Evolutionary conservation across 805 yeast genomes (phyloP), one percentile per base, ranked within the genome.

Genomic region (Saccharomycopsis sp.): DNA sequence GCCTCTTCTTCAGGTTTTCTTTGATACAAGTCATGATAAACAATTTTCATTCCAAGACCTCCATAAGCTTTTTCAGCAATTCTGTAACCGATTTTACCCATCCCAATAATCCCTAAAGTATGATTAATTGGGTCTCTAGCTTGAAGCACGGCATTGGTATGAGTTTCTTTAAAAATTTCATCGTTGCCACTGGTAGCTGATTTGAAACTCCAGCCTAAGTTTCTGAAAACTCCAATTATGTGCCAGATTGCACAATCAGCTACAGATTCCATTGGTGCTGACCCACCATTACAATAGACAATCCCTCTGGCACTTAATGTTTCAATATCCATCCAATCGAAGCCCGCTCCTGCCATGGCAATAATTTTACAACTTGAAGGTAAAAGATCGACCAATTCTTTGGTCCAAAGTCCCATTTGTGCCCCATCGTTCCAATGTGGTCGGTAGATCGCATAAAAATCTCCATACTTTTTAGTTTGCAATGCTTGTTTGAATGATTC

Each of bases 271-370:
- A 46, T 47, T 2, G 51, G 51, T 3, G 35, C 48, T 33, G 44
- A 35, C 4, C 51, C 51, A 14, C 48, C 51, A 27, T 47, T 47
- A 27, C 51, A 47, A 33, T 47, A 47, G 4, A 47, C 35, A 38
- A 77, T 67, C 2, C 67, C 68, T 32, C 62, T 53, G 3, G 52
- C 53, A n/a, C 66, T 64, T 50, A 71, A 62, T 41, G 65, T 64
- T 7, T 57, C 55, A 17, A 71, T 68, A 49, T 74, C 75, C 29
- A 74, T 61, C 51, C 66, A 65, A 54, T 77, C 81, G 56, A 75
- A 77, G n/a, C 82, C 82, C 1, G 81, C 81, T 40, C 81, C 52
- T 6, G 49, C 49, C 49, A 45, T 46, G 17, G 50, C 42, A 19
- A 48, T 45, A 26, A 45, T 35, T 34, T 45, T 41, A 22, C 49